Evolutionary conservation across 2,329 filamentous ascomycete species (phyloP), one percentile per base, ranked within the genome.

Genomic region (Anthostomella pinea): DNA sequence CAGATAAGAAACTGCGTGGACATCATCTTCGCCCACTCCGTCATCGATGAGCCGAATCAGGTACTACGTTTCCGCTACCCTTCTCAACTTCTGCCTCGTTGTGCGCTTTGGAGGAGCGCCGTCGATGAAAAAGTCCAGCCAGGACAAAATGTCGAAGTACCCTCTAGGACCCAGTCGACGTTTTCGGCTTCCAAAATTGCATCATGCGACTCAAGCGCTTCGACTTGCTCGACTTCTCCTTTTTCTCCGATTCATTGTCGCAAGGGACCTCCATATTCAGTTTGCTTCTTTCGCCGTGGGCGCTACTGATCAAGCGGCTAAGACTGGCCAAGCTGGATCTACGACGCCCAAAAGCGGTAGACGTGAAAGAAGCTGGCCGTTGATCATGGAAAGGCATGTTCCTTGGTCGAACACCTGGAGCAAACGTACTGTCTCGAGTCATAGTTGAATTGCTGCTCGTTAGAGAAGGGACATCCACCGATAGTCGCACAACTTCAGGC

Each of bases 361-460:
- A 74, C 2, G 76, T 80, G 18, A 83, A 74, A 0, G 79, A 83
- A 5, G 76, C 73, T 1, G 79, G 80, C 4, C 79, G 73, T 46
- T 81, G 75, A 14, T 78, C 73, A 11, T 69, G 66, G 20, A 71
- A 64, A 3, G 65, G 65, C 26, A 45, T 68, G 67, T 52, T 60
- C 62, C 59, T 63, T 51, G 42, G 60, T 48, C 41, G 51, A 38
- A 56, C 40, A 28, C 39, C 63, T 39, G 35, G 68, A 53, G 60
- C 50, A 28, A 73, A 72, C 22, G 67, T 67, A 51, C 83, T 85
- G 48, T 86, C 81, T 29, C 79, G 75, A 6, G 82, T 84, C 77
- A 83, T 87, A 8, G 83, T 87, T 8, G 86, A 89, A 49, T 83
- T 81, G 55, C 83, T 87, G 54, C 83, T 88, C 2, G 83, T 86